Evolutionary conservation across 169 alveolate species (phyloP).

Genomic region (Eimeria acervulina): DNA sequence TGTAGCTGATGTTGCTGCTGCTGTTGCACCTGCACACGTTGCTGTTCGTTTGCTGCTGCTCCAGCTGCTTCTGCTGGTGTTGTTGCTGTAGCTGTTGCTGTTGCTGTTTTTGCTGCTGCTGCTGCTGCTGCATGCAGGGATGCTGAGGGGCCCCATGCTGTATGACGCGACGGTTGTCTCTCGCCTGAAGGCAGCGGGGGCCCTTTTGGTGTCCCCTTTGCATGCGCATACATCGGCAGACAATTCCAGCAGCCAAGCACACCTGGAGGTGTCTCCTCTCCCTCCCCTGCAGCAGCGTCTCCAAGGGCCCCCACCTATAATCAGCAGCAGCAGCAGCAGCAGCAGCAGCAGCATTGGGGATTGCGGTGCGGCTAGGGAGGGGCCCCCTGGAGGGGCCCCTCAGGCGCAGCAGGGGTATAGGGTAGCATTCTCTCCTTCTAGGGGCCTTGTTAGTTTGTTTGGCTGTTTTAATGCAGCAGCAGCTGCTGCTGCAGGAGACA

Average conservation of each 20-base stretch:
- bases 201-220: neutral
- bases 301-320: neutral
- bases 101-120: too few species aligned
- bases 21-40: neutral
- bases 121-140: too few species aligned
- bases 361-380: too few species aligned
- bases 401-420: neutral
- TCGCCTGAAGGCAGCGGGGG: constrained; percentile 33
- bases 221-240: neutral
- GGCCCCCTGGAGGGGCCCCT: neutral
- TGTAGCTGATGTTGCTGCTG: neutral
- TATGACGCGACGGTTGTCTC: constrained; percentile 46
- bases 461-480: constrained; percentile 51
- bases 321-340: constrained; percentile 44
- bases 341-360: too few species aligned
- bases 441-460: constrained; percentile 22
- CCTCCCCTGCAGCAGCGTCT: constrained; percentile 26
- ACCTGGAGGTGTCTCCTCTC: constrained; percentile 32
- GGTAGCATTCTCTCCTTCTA: constrained; percentile 3
- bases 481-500: neutral
- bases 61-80: too few species aligned
- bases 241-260: neutral
- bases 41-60: too few species aligned
- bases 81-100: too few species aligned
- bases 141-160: neutral